Conservation (phyloP, 2,329 filamentous ascomycete genomes). For the Trichophyton benhamiae region DNA sequence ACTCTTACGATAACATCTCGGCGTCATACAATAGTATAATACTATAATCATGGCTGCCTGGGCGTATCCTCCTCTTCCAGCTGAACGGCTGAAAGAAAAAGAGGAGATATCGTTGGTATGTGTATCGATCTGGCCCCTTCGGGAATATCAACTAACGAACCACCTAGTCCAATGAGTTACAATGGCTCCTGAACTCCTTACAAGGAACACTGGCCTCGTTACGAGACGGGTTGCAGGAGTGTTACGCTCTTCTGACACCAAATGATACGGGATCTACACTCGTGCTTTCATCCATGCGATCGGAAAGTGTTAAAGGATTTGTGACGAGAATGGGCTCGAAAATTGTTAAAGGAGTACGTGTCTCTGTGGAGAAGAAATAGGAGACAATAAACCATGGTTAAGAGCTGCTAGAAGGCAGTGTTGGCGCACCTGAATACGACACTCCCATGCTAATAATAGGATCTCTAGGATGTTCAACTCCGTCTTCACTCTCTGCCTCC, state of each 20-base stretch:
- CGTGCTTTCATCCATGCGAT: conserved; percentile 73
- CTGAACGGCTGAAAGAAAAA: conserved; percentile 39
- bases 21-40: not conserved
- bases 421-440: not conserved
- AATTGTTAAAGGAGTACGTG: conserved; percentile 73
- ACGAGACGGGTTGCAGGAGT: conserved; percentile 70
- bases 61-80: conserved; percentile 47
- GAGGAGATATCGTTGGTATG: conserved; percentile 42
- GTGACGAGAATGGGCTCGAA: conserved; percentile 82
- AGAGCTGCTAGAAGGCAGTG: not conserved
- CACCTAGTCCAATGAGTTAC: conserved; percentile 44
- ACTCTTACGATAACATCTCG: not conserved
- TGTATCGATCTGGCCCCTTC: not conserved
- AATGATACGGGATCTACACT: conserved; percentile 77
- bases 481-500: conserved; percentile 47
- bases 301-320: conserved; percentile 83
- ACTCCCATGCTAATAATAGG: not conserved
- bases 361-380: not conserved
- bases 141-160: not conserved
- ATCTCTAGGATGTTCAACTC: conserved; percentile 56
- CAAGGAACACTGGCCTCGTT: conserved; percentile 50
- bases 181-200: conserved; percentile 51
- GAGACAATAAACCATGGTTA: not conserved
- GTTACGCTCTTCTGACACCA: conserved; percentile 72
- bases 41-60: conserved; percentile 44